Evolutionary conservation across 331 rosid species (phyloP), one percentile per base, ranked within the genome.

Genomic region (Malus hybrid): DNA sequence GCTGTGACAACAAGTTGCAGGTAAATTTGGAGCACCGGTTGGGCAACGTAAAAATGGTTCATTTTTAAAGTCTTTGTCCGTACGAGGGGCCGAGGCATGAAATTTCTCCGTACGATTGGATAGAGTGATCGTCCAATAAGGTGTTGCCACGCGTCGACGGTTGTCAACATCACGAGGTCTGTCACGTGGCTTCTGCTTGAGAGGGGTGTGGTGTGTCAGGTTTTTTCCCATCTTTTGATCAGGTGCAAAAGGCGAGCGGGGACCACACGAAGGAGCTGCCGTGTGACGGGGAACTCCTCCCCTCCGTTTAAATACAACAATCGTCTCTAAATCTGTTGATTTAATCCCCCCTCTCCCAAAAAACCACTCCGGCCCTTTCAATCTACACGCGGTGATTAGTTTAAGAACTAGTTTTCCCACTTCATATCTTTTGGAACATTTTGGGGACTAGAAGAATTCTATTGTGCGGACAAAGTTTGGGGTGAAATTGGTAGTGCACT

Each of bases 21-120:
- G 75, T 62, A 82, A 84, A 71, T 79, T 77, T 82, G 78, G 82
- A 79, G 81, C 86, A 83, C 68, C 48, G 15, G 15, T 5, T 18
- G 79, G 72, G 68, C 16, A 68, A 42, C 20, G 57, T 57, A 42
- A 73, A 63, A 70, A 55, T 18, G 3, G 39, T 0, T 36, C 8
- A 1, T 12, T 9, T 1, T 8, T 13, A 2, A 42, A 46, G 42
- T 7, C 24, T n/a, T n/a, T 66, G 52, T 81, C 83, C 86, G 90
- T 84, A 86, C 90, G 48, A 28, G 20, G 34, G 50, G 39, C 15
- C 7, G 14, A 9, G 9, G 8, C 16, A 0, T 6, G 26, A 28
- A 16, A 70, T 16, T 14, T 4, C 20, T 80, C 50, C 84, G 89
- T 83, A 78, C 89, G 36, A 56, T 66, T 39, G 1, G 7, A 19